Conservation (phyloP, 345 rosid genomes). For the Punica granatum region DNA sequence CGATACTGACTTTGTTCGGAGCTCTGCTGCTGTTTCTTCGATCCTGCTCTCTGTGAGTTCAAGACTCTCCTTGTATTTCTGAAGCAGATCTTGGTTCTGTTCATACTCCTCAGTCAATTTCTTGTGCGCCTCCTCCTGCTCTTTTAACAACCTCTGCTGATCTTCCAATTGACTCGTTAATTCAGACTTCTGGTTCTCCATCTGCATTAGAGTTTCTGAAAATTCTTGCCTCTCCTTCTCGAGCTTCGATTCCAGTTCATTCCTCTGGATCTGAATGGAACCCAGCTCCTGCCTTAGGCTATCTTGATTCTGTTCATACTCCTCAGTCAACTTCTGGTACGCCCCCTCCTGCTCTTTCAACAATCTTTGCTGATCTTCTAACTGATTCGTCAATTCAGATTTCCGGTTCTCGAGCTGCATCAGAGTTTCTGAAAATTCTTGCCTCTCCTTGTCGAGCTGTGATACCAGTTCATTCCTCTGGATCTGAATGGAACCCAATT, state of each 20-base stretch:
- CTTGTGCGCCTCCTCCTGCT: constrained; percentile 34
- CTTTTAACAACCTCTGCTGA: constrained; percentile 35
- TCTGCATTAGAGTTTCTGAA: constrained; percentile 25
- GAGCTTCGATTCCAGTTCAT: constrained; percentile 31
- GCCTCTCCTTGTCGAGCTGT: constrained; percentile 46
- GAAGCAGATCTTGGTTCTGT: constrained; percentile 26
- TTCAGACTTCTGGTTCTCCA: constrained; percentile 35
- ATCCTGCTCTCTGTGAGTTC: constrained; percentile 41
- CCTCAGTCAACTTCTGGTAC: constrained; percentile 37
- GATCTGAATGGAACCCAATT: constrained; percentile 35
- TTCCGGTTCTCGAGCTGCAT: constrained; percentile 32
- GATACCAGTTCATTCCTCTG: constrained; percentile 34
- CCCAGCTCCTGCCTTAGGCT: constrained; percentile 34
- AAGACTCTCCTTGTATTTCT: constrained; percentile 32
- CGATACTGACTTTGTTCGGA: constrained; percentile 25
- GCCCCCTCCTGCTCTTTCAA: constrained; percentile 37
- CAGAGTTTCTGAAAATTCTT: constrained; percentile 34
- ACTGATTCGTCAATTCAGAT: constrained; percentile 22
- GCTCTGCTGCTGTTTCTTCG: constrained; percentile 36
- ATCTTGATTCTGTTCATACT: constrained; percentile 31
- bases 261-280: constrained; percentile 33
- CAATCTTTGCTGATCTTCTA: constrained; percentile 39
- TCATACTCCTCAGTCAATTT: constrained; percentile 43
- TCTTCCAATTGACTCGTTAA: constrained; percentile 31
- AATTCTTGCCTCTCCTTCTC: constrained; percentile 48